Evolutionary conservation across 2,329 filamentous ascomycete genomes (phyloP).

Genomic region (Hypoxylon sp.): DNA sequence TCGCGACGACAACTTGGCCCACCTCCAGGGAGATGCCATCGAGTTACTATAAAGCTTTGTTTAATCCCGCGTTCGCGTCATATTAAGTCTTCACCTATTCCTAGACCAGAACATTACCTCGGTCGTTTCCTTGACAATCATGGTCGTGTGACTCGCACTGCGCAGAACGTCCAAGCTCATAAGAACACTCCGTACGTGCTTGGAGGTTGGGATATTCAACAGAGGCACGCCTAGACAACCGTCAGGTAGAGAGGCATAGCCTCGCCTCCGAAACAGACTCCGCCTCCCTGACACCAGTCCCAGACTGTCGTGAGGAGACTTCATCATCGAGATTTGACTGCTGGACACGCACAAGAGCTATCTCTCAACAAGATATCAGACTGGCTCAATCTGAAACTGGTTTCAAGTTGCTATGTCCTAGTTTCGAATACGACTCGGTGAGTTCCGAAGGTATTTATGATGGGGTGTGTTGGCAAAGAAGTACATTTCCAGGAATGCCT

Average conservation of each 20-base stretch:
- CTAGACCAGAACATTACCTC: not conserved
- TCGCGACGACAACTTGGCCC: not conserved
- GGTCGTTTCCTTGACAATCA: not conserved
- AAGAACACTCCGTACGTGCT: not conserved
- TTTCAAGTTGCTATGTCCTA: slow-evolving; percentile 13
- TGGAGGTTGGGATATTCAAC: slow-evolving; percentile 1
- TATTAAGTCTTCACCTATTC: not conserved
- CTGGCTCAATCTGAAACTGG: slow-evolving; percentile 12
- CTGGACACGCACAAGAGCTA: not conserved
- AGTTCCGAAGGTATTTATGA: slow-evolving; percentile 4
- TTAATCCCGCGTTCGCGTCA: not conserved
- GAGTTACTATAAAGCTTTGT: slow-evolving; percentile 27
- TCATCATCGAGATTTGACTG: not conserved
- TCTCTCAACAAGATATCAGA: not conserved
- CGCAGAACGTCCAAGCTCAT: not conserved
- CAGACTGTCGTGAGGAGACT: not conserved
- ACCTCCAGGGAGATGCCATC: not conserved
- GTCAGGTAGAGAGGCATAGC: not conserved
- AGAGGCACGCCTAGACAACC: not conserved
- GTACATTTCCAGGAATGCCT: not conserved
- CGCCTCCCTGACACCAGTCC: not conserved
- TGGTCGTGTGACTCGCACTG: not conserved
- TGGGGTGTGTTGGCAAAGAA: not conserved
- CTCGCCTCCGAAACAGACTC: not conserved
- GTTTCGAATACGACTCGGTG: slow-evolving; percentile 11